Evolutionary conservation across 75 land plant genomes (phyloP).

Genomic region (Gnetum montanum): DNA sequence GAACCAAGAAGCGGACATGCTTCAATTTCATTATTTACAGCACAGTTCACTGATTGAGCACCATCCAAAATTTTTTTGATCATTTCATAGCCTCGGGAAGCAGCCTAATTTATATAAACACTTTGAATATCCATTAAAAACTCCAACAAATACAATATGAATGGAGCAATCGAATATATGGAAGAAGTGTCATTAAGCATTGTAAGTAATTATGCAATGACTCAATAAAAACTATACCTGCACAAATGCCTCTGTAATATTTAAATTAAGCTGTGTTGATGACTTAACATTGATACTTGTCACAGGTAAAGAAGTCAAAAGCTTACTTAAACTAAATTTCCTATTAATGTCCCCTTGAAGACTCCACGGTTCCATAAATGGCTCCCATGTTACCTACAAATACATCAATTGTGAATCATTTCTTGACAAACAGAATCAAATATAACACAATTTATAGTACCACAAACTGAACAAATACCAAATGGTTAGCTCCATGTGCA

Average conservation of each 20-base stretch:
- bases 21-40: constrained; percentile 6
- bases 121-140: background rate
- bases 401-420: no score
- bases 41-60: background rate
- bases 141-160: background rate
- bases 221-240: no score
- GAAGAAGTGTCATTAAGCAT: background rate
- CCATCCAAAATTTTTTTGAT: constrained; percentile 36
- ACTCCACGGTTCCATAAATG: constrained; percentile 85
- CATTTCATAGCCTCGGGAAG: constrained; percentile 49
- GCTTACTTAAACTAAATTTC: constrained; percentile 11
- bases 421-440: no score
- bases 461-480: no score
- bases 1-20: constrained; percentile 6
- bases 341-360: constrained; percentile 29
- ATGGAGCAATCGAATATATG: background rate
- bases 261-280: constrained; percentile 58
- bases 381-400: constrained; percentile 91
- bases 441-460: no score
- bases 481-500: background rate
- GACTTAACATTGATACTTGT: constrained; percentile 50
- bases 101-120: constrained; percentile 25
- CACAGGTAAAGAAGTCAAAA: constrained; percentile 8
- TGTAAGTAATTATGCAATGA: no score
- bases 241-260: constrained; percentile 77